Base-by-base conservation (phyloP, 2,329 filamentous ascomycete genomes). In the Thyridium curvatum region DNA sequence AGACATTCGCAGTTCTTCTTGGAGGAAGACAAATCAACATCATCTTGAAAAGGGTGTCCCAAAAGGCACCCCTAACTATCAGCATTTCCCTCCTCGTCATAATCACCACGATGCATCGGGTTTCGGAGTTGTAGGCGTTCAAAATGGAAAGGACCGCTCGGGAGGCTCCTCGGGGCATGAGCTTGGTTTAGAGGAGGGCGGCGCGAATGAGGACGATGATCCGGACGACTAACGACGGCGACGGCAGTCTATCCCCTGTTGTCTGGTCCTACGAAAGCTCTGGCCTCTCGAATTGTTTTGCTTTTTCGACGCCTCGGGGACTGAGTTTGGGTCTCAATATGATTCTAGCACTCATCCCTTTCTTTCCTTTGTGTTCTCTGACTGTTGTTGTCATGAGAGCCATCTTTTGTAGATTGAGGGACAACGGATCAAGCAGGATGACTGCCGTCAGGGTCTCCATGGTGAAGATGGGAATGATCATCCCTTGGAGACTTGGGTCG, bases 1-100 rank as follows among this genome's bases (percentile, higher is more conserved):
- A 18, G 17, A 13, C 17, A 36, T 14, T 47, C 40, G 45, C 42
- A 87, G 82, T 96, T 95, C 83, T 97, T 97, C 85, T 65, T 97
- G 64, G 91, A 97, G 64, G 90, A 96, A 57, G 59, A 58, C 41
- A 74, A 58, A 68, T 65, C 59, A 71, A 66, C 66, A 74, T 69
- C n/a, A n/a, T n/a, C n/a, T n/a, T n/a, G n/a, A 78, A 87, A 71
- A 77, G 72, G 75, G 72, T 73, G 61, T 73, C 60, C 62, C 67
- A 53, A 55, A 70, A 53, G 60, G 66, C 52, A 59, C 67, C 46
- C 32, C 28, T 40, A 51, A 43, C 36, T 41, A 38, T 34, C 45
- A 51, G 35, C 33, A 49, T 34, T 46, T 39, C 34, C 43, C 48
- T 43, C 49, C 55, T 46, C 46, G 62, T 60, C 65, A 58, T 52